phyloP scores from a whole-genome alignment of 495 filamentous ascomycete genomes.

The Chaetomidium leptoderma region DNA sequence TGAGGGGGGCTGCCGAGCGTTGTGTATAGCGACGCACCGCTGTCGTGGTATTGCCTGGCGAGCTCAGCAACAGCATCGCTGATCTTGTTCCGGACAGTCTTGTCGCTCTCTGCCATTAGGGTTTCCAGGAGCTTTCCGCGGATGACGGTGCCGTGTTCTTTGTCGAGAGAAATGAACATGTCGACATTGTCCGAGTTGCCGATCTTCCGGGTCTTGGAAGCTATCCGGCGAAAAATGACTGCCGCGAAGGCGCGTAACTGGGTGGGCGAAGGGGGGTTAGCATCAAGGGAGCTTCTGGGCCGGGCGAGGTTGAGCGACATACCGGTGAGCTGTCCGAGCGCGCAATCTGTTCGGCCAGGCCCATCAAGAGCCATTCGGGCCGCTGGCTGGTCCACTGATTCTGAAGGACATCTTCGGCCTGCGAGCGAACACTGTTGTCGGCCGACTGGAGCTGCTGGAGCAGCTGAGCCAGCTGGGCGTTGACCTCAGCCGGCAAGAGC shows the following conservation, averaged over 20 bases:
- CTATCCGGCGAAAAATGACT: constrained; percentile 90
- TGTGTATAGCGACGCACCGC: constrained; percentile 54
- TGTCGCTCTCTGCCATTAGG: constrained; percentile 63
- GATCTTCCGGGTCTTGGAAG: constrained; percentile 78
- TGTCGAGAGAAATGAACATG: constrained; percentile 69
- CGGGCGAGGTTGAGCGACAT: constrained; percentile 34
- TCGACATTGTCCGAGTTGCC: constrained; percentile 68
- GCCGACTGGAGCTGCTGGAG: constrained; percentile 81
- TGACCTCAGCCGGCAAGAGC: constrained; percentile 73
- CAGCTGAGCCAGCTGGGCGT: constrained; percentile 76
- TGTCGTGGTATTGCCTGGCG: constrained; percentile 89
- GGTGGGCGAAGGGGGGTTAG: constrained; percentile 8
- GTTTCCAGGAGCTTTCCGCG: constrained; percentile 74
- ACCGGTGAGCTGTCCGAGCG: constrained; percentile 60
- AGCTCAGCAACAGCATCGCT: constrained; percentile 94
- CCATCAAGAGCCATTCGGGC: constrained; percentile 87
- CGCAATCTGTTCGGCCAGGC: constrained; percentile 85
- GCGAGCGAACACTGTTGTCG: constrained; percentile 78
- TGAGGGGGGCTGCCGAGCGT: background rate
- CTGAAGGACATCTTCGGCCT: constrained; percentile 84
- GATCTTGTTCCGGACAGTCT: constrained; percentile 83
- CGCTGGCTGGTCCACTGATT: constrained; percentile 77
- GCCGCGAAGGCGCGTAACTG: constrained; percentile 85
- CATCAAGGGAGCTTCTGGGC: background rate
- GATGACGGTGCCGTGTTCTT: constrained; percentile 70